Conservation (phyloP, 2,329 filamentous ascomycete genomes). For the Paecilomyces sp. region DNA sequence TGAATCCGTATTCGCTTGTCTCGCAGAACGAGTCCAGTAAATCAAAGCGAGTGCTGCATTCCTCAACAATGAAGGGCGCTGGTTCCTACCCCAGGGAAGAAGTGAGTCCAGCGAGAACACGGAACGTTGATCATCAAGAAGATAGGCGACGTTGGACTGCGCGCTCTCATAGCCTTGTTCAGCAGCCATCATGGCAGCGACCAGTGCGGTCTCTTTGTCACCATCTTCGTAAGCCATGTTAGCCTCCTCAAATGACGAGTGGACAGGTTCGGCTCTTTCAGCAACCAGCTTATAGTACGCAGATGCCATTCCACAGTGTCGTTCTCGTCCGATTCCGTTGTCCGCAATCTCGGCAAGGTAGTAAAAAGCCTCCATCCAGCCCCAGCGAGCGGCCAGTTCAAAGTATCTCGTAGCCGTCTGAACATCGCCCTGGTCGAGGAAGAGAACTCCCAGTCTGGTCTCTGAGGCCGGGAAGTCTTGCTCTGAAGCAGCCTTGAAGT, state of each 20-base stretch:
- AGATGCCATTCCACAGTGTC: constrained; percentile 68
- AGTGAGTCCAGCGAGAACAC: constrained; percentile 51
- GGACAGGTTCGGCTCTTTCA: constrained; percentile 63
- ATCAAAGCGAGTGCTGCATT: constrained; percentile 68
- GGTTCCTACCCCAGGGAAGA: constrained; percentile 39
- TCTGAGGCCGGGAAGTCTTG: constrained; percentile 75
- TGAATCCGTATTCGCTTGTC: constrained; percentile 87
- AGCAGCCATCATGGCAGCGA: constrained; percentile 78
- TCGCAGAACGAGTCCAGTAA: constrained; percentile 91
- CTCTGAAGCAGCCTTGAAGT: constrained; percentile 72
- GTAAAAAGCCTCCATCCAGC: constrained; percentile 83
- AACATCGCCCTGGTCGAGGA: constrained; percentile 84
- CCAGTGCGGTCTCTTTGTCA: constrained; percentile 70
- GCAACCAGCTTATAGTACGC: constrained; percentile 77
- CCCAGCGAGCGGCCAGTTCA: constrained; percentile 73
- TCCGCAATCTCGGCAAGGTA: constrained; percentile 84
- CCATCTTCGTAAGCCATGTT: constrained; percentile 75
- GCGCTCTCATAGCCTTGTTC: constrained; percentile 88
- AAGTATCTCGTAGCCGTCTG: constrained; percentile 76
- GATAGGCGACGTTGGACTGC: constrained; percentile 82
- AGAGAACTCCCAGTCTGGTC: constrained; percentile 73
- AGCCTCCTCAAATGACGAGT: constrained; percentile 74
- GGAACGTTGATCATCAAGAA: constrained; percentile 69
- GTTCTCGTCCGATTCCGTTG: constrained; percentile 71
- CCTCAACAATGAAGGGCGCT: constrained; percentile 41